Evolutionary conservation across 1,139 yeast species (phyloP).

Genomic region (Suhomyces maxii): DNA sequence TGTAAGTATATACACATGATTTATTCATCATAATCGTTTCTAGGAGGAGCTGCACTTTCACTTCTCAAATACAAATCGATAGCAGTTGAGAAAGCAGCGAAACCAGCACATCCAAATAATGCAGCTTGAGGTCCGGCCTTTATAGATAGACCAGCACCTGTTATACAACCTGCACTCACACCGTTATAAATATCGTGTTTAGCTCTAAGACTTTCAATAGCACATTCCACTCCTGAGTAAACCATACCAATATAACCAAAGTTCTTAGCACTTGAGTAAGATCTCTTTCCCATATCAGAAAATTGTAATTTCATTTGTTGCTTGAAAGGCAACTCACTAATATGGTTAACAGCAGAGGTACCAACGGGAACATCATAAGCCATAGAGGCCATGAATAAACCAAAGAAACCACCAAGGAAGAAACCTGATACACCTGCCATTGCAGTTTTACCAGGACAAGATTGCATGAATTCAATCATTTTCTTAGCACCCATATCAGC

Average conservation of each 20-base stretch:
- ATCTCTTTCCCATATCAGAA: slow-evolving; percentile 85
- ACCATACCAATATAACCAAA: slow-evolving; percentile 94
- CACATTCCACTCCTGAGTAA: slow-evolving; percentile 93
- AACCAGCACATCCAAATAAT: slow-evolving; percentile 90
- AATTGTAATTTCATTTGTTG: slow-evolving; percentile 93
- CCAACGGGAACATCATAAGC: slow-evolving; percentile 82
- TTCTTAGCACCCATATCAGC: slow-evolving; percentile 88
- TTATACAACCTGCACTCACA: slow-evolving; percentile 88
- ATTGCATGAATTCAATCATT: slow-evolving; percentile 81
- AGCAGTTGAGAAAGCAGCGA: slow-evolving; percentile 95
- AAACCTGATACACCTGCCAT: slow-evolving; percentile 95
- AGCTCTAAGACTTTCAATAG: slow-evolving; percentile 82
- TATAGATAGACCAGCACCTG: slow-evolving; percentile 89
- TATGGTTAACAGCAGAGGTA: slow-evolving; percentile 50
- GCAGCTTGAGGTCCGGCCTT: slow-evolving; percentile 96
- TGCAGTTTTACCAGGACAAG: slow-evolving; percentile 92
- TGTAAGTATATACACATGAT: slow-evolving; percentile 11
- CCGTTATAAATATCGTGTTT: slow-evolving; percentile 93
- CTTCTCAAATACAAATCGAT: slow-evolving; percentile 87
- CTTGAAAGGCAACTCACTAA: slow-evolving; percentile 83
- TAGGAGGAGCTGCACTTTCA: slow-evolving; percentile 84
- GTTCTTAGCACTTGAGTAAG: slow-evolving; percentile 86
- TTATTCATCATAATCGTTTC: slow-evolving; percentile 83
- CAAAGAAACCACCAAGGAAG: slow-evolving; percentile 93
- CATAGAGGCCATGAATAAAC: slow-evolving; percentile 94